phyloP scores from a whole-genome alignment of 352 stramenopile genomes.

The Phytophthora vignae region DNA sequence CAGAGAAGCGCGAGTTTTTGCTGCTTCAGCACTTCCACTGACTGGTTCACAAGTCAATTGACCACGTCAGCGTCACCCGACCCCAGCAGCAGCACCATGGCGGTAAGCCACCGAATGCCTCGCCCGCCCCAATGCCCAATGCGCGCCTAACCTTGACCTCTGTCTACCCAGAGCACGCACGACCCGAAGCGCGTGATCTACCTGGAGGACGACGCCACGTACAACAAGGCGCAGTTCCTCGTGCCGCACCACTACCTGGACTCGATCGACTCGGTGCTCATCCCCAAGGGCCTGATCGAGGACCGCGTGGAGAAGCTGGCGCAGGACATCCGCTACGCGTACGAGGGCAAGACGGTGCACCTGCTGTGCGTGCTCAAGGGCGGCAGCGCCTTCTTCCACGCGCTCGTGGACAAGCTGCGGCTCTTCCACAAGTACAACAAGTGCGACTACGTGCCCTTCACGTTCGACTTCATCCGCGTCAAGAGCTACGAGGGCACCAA shows the following conservation, averaged over 20 bases:
- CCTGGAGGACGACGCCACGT: constrained; percentile 64
- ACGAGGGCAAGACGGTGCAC: constrained; percentile 91
- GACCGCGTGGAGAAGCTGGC: constrained; percentile 94
- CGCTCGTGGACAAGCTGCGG: constrained; percentile 85
- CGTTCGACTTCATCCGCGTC: constrained; percentile 95
- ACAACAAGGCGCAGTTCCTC: constrained; percentile 82
- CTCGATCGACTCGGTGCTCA: constrained; percentile 87
- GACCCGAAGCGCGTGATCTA: constrained; percentile 58
- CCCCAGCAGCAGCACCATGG: no score
- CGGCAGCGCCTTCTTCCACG: constrained; percentile 90
- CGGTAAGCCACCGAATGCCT: no score
- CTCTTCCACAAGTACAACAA: constrained; percentile 91
- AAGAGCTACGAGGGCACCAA: constrained; percentile 95
- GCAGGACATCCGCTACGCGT: constrained; percentile 91
- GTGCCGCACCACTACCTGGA: constrained; percentile 86
- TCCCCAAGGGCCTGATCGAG: constrained; percentile 90
- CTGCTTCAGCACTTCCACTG: no score
- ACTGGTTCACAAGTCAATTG: no score
- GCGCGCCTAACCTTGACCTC: no score
- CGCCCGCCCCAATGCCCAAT: no score
- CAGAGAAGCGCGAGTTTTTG: no score
- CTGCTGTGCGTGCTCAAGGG: constrained; percentile 94
- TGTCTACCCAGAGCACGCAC: constrained; percentile 8
- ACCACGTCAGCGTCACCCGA: no score
- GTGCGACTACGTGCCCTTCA: constrained; percentile 91